These are phyloP conservation scores for Annulohypoxylon maeteangense DNA, from an alignment of 495 filamentous ascomycete genomes.

Conservation along the genomic window DNA sequence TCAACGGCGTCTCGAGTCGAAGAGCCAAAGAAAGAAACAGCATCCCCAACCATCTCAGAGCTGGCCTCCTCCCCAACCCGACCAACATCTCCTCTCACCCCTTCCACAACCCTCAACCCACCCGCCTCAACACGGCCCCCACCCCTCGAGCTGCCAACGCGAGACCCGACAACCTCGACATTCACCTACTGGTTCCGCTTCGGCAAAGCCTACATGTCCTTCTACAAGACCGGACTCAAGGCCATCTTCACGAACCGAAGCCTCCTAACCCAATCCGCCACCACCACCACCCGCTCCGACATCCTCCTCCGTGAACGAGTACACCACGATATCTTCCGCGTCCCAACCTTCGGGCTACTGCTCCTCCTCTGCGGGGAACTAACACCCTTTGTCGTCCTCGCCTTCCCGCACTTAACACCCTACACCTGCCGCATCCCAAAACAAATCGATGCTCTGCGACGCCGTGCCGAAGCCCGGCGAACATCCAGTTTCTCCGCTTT, in stretches of 20 bases:
- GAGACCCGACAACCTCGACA: conserved; percentile 47
- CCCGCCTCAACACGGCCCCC: conserved; percentile 69
- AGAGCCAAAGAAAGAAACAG: neutral
- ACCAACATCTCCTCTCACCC: conserved; percentile 3
- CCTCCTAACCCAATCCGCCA: conserved; percentile 54
- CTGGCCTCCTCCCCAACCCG: neutral
- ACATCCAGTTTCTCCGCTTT: conserved; percentile 53
- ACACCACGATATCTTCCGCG: conserved; percentile 73
- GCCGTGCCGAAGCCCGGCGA: conserved; percentile 60
- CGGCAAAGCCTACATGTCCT: conserved; percentile 71
- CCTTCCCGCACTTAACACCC: conserved; percentile 77
- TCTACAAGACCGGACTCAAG: conserved; percentile 88
- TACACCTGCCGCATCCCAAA: conserved; percentile 81
- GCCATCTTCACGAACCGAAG: conserved; percentile 71
- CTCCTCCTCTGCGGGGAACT: conserved; percentile 84
- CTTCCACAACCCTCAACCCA: conserved; percentile 61
- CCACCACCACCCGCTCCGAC: conserved; percentile 40
- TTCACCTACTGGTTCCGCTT: conserved; percentile 58
- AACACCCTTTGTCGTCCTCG: conserved; percentile 76
- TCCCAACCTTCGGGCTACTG: conserved; percentile 79
- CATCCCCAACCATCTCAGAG: conserved; percentile 9
- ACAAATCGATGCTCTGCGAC: conserved; percentile 70
- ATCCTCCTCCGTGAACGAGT: conserved; percentile 67
- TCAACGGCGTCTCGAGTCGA: conserved; percentile 14
- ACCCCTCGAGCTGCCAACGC: conserved; percentile 62